Conservation (phyloP, 257 asterid genomes). For the Capsicum chinense region DNA sequence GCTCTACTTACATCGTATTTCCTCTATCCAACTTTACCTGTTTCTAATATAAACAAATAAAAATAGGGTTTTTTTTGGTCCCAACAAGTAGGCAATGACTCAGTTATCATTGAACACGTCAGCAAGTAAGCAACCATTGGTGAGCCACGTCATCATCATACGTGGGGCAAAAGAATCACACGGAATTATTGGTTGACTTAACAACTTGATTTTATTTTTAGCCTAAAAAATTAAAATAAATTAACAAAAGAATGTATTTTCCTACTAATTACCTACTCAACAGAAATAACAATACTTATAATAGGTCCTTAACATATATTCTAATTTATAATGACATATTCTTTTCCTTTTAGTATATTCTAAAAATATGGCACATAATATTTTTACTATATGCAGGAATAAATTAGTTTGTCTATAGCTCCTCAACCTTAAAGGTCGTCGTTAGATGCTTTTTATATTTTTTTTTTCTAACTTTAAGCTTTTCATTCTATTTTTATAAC, state of each 20-base stretch:
- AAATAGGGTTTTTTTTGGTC: not conserved
- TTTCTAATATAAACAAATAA: no score
- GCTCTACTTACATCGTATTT: not conserved
- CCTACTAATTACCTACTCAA: conserved; percentile 29
- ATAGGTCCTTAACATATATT: not conserved
- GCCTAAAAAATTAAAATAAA: no score
- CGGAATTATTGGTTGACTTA: conserved; percentile 54
- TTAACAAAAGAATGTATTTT: conserved; percentile 18
- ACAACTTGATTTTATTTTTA: conserved; percentile 31
- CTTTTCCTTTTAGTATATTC: not conserved
- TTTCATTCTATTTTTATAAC: not conserved
- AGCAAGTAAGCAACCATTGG: conserved; percentile 34
- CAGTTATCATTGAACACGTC: conserved; percentile 38
- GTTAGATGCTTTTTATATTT: not conserved
- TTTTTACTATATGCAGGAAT: not conserved
- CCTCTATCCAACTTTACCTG: no score
- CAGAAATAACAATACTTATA: conserved; percentile 19
- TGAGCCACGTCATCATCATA: conserved; percentile 49
- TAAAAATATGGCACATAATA: not conserved
- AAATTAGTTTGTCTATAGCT: not conserved
- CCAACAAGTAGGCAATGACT: conserved; percentile 17
- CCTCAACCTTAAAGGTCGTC: not conserved
- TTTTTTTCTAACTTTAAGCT: not conserved
- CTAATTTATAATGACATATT: not conserved
- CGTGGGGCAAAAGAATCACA: conserved; percentile 36